Conservation (phyloP, 164 flowering plant species). For the Nymphaea thermarum region DNA sequence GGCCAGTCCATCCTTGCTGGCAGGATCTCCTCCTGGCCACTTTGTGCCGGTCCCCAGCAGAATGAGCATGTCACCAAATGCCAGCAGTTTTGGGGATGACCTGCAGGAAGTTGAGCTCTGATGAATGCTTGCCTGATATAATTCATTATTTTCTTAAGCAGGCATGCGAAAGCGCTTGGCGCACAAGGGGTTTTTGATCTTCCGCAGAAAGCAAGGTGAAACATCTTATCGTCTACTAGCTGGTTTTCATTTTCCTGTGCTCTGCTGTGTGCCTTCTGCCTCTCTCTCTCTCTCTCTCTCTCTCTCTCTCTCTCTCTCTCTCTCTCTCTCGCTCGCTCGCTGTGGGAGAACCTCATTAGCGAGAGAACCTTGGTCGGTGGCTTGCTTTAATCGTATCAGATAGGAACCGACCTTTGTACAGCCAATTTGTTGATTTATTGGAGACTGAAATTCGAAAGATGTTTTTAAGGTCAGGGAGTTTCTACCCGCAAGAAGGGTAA, state of each 20-base stretch:
- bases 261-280: background rate
- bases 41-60: slow-evolving; percentile 18
- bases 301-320: slow-evolving; percentile 5
- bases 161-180: background rate
- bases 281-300: slow-evolving; percentile 5
- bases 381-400: background rate
- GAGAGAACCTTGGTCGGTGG: background rate
- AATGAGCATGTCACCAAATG: slow-evolving; percentile 11
- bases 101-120: slow-evolving; percentile 74
- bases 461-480: background rate
- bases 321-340: slow-evolving; percentile 3
- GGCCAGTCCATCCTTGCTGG: background rate
- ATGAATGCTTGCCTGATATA: background rate
- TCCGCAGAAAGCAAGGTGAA: background rate
- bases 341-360: background rate
- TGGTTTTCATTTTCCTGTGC: background rate
- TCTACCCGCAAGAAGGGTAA: background rate
- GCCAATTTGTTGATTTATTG: background rate
- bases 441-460: background rate
- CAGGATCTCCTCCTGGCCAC: slow-evolving; percentile 21
- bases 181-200: slow-evolving; percentile 4
- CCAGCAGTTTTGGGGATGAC: slow-evolving; percentile 39
- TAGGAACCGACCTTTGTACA: background rate
- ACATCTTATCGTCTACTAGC: slow-evolving; percentile 2
- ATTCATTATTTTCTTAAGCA: background rate